phyloP scores from a whole-genome alignment of 345 rosid species.

The Aquilaria sinensis region DNA sequence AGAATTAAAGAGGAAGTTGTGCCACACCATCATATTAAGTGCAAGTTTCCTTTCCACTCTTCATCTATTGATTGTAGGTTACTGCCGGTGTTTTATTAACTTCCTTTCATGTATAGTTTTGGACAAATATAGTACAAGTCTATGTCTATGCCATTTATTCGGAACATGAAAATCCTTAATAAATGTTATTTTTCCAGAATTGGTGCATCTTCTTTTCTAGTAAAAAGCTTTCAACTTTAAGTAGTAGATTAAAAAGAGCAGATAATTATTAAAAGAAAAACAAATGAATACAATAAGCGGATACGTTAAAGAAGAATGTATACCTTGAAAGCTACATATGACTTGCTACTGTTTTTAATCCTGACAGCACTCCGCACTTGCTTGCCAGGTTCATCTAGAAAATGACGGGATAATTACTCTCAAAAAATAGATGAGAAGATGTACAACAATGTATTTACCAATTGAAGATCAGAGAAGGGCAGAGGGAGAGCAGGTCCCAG shows the following conservation, averaged over 20 bases:
- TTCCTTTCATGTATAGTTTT: too few relatives aligned
- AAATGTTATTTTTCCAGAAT: too few relatives aligned
- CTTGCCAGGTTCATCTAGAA: conserved; percentile 93
- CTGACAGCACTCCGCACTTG: conserved; percentile 92
- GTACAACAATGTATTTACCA: background rate
- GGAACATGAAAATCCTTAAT: too few relatives aligned
- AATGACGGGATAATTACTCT: conserved; percentile 8
- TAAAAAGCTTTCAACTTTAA: background rate
- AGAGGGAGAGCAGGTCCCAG: background rate
- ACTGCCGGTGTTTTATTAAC: too few relatives aligned
- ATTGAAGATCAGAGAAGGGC: background rate
- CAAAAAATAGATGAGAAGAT: background rate
- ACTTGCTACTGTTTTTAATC: conserved; percentile 92
- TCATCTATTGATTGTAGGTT: too few relatives aligned
- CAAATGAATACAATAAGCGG: background rate
- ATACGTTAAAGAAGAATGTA: background rate
- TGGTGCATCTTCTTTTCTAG: too few relatives aligned
- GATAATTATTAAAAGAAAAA: background rate
- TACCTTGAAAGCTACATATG: conserved; percentile 93
- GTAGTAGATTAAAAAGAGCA: background rate
- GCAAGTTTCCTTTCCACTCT: too few relatives aligned
- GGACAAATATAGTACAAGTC: background rate
- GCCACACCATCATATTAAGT: too few relatives aligned
- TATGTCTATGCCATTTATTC: too few relatives aligned
- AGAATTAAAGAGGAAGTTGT: too few relatives aligned